phyloP scores from a whole-genome alignment of 176 grass and related monocot genomes.

The Raddia distichophylla region DNA sequence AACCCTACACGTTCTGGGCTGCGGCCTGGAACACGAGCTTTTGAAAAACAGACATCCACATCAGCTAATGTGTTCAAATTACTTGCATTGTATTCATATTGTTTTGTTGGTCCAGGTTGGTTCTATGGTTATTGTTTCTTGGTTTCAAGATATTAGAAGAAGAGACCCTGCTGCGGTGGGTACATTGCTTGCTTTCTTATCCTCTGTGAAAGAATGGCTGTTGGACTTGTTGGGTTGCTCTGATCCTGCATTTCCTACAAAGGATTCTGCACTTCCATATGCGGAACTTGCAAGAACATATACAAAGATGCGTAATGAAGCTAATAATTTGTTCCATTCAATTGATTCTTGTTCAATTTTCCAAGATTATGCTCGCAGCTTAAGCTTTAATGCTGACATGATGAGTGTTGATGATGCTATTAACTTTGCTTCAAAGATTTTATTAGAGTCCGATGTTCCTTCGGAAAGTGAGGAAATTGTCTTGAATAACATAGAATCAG shows the following conservation, averaged over 20 bases:
- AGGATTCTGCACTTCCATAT: constrained; percentile 79
- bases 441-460: constrained; percentile 49
- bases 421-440: constrained; percentile 73
- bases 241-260: constrained; percentile 92
- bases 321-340: constrained; percentile 57
- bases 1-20: no score
- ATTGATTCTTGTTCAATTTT: constrained; percentile 65
- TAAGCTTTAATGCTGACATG: constrained; percentile 58
- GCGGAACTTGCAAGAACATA: constrained; percentile 94
- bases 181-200: constrained; percentile 62
- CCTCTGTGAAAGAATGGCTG: constrained; percentile 74
- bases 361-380: constrained; percentile 56
- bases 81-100: constrained; percentile 20
- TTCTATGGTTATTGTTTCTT: constrained; percentile 94
- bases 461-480: constrained; percentile 53
- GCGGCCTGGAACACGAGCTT: no score
- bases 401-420: constrained; percentile 82
- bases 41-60: no score
- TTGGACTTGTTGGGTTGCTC: constrained; percentile 84
- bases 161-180: constrained; percentile 52
- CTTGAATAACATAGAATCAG: constrained; percentile 80
- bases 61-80: constrained; percentile 21
- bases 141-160: constrained; percentile 83
- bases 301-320: constrained; percentile 84
- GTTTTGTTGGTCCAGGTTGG: constrained; percentile 52